These are phyloP conservation scores for Globisporangium nunn DNA, from an alignment of 352 stramenopile species.

Conservation along the genomic window DNA sequence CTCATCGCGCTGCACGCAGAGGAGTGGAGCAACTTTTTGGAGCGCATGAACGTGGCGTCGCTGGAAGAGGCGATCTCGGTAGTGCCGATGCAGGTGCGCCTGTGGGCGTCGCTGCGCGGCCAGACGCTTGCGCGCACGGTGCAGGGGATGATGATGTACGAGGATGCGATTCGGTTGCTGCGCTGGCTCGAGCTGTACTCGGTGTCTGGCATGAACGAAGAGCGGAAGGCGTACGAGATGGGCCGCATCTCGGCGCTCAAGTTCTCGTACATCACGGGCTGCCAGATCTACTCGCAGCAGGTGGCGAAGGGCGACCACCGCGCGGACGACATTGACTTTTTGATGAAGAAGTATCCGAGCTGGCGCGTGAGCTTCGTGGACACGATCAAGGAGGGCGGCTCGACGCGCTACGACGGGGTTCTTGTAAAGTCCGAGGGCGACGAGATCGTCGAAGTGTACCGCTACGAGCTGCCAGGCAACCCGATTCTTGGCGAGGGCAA, in stretches of 20 bases:
- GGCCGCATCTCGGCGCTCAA: slow-evolving; percentile 81
- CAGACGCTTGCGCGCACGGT: slow-evolving; percentile 85
- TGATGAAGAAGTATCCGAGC: slow-evolving; percentile 86
- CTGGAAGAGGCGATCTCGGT: slow-evolving; percentile 65
- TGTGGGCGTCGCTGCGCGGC: slow-evolving; percentile 80
- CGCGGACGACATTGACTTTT: slow-evolving; percentile 84
- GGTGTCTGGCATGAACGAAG: slow-evolving; percentile 45
- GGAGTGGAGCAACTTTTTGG: slow-evolving; percentile 86
- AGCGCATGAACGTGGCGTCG: slow-evolving; percentile 62
- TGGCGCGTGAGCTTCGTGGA: slow-evolving; percentile 88
- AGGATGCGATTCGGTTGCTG: too few relatives aligned
- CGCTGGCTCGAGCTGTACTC: slow-evolving; percentile 15
- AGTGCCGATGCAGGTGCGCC: slow-evolving; percentile 62
- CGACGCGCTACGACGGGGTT: slow-evolving; percentile 59
- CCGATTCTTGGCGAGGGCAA: slow-evolving; percentile 86
- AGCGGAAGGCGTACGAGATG: slow-evolving; percentile 75
- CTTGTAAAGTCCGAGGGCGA: slow-evolving; percentile 73
- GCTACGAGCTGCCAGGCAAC: slow-evolving; percentile 83
- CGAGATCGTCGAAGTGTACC: slow-evolving; percentile 85
- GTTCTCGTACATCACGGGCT: slow-evolving; percentile 86
- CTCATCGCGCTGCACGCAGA: slow-evolving; percentile 84
- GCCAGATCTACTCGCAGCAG: slow-evolving; percentile 84
- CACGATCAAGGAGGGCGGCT: slow-evolving; percentile 34
- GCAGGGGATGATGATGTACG: slow-evolving; percentile 88
- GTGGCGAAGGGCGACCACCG: slow-evolving; percentile 63